Base-by-base conservation (phyloP, 805 yeast species). In the Pichia nakasei region DNA sequence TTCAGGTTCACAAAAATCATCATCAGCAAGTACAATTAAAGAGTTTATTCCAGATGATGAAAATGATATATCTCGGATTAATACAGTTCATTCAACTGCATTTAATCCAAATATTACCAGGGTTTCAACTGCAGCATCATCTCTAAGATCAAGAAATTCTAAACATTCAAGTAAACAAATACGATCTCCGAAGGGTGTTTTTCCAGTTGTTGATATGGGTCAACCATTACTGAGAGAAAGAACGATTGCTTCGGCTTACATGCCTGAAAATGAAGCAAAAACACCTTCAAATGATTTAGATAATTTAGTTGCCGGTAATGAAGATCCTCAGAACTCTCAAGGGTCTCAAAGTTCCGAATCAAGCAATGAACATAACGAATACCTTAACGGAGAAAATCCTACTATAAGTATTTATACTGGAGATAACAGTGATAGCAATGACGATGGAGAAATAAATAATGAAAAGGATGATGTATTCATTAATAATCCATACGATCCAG, bases 121-220 rank as follows among this genome's bases (percentile, higher is more conserved):
- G 36, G 26, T 37, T 17, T 22, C 41, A 32, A 33, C 44, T 8
- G 22, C 43, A 13, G 17, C 21, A 2, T 39, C 47, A 21, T 8
- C 45, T 19, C n/a, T n/a, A n/a, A 20, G 45, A 29, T 19, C 39
- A 24, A 22, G 51, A 32, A 37, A 34, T n/a, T 22, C 34, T 6
- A 27, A n/a, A 27, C 12, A 27, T 27, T 11, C 37, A 11, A 22
- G 20, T 31, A 43, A 33, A 40, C 37, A 40, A 24, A 42, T 62
- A 6, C 61, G 75, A 49, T 80, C 88, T 2, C 94, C 91, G 4
- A 75, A 75, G 22, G 86, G 86, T 48, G 88, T 83, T 1, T 84
- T 83, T 62, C 93, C 94, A 0, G 89, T 84, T 2, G 68, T 69
- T 52, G 91, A 85, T 1, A 82, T 84, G 91, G 88, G 85, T 1